Evolutionary conservation across 148 eudicot genomes (phyloP), one percentile per base, ranked within the genome.

Genomic region (Rhododendron griersonianum): DNA sequence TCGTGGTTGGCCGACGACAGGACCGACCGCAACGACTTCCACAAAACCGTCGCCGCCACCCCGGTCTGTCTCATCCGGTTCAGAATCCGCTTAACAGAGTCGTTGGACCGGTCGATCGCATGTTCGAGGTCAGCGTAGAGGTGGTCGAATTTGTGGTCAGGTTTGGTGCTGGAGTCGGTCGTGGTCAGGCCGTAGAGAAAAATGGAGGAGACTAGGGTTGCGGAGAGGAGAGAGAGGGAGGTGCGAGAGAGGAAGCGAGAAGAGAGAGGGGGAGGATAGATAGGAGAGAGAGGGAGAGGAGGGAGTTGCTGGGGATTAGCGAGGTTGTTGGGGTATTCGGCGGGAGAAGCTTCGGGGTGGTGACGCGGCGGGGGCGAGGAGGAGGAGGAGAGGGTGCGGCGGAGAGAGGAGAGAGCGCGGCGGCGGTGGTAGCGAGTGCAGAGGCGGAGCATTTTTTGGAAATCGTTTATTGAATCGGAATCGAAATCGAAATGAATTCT

Each of bases 1-100:
- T 91, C 98, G 33, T 93, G 89, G 71, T 94, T 95, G 2, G 96
- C 97, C 39, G 98, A 95, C 1, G 96, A 93, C 83, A 95, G 85
- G 1, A 97, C 95, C 45, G 98, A 95, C 44, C 89, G 71, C 77
- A 96, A 85, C 45, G 98, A 96, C 83, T 95, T 91, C 96, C 93
- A 93, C 3, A 96, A 81, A 25, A 95, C 98, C 18, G 98, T 81
- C 7, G 98, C 96, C 0, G 98, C 99, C 0, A 89, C 88, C 3
- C 92, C 96, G 18, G 98, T 97, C 84, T 93, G 91, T 80, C 87
- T 91, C 95, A 94, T 93, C 59, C 90, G 94, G 67, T 89, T 67
- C 44, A 89, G 0, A 2, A 97, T 61, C 50, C 88, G 85, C 47
- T 50, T 39, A 15, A 89, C 55, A 21, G 97, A 91, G 2, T 92